phyloP scores from a whole-genome alignment of 208 protist species.

The Acanthamoeba divionensis region DNA sequence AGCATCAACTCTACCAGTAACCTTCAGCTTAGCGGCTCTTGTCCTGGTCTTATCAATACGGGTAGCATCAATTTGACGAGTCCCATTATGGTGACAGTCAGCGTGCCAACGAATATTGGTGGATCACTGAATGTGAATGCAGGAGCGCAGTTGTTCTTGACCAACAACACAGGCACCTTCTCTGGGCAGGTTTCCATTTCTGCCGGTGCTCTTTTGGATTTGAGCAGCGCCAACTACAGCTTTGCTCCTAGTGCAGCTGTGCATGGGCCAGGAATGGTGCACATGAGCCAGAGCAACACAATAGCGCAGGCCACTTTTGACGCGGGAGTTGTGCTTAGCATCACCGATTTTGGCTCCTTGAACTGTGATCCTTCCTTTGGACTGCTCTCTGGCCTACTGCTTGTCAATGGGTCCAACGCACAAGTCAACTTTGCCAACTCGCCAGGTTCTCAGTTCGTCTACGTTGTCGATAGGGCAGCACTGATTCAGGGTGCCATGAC shows the following conservation, averaged over 20 bases:
- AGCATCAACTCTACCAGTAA: slow-evolving; percentile 18
- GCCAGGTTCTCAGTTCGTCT: too few species aligned
- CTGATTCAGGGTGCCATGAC: too few species aligned
- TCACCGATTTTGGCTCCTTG: background rate
- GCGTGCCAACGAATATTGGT: too few species aligned
- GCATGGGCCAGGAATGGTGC: background rate
- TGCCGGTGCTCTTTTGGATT: too few species aligned
- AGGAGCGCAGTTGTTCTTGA: background rate
- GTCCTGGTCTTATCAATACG: background rate
- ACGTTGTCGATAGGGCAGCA: too few species aligned
- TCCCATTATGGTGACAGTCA: background rate
- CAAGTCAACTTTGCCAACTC: too few species aligned
- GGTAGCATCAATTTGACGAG: background rate
- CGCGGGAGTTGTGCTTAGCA: background rate
- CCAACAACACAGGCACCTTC: slow-evolving; percentile 42
- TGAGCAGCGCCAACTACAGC: background rate
- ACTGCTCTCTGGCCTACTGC: slow-evolving; percentile 29
- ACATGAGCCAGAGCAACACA: slow-evolving; percentile 5
- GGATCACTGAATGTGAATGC: too few species aligned
- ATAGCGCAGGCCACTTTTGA: background rate
- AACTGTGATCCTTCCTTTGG: too few species aligned
- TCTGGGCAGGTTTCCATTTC: background rate
- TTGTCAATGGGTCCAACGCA: background rate
- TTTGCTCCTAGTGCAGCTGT: background rate
- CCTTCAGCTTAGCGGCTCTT: background rate